Percentiles rank a stretch among this genome's conserved stretches.
Evolutionary conservation across 306 rosid genomes (phyloP).

Genomic region (Lathyrus tuberosus): DNA sequence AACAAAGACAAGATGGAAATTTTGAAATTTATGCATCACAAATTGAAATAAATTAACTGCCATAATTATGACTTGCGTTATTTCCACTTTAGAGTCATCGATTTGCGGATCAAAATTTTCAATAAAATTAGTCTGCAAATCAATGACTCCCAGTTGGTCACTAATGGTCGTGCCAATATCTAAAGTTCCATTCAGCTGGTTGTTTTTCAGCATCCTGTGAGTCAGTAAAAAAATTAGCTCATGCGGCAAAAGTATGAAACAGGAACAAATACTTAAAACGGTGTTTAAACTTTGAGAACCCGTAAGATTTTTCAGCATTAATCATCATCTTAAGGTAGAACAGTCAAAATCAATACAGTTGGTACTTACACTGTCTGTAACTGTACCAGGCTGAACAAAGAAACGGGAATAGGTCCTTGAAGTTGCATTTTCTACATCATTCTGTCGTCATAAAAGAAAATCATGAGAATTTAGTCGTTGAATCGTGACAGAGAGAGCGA

Average conservation of each 20-base stretch:
- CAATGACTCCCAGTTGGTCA: constrained; percentile 40
- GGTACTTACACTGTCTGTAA: constrained; percentile 64
- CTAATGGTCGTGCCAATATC: constrained; percentile 42
- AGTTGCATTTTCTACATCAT: constrained; percentile 53
- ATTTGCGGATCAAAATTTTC: constrained; percentile 21
- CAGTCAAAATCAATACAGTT: constrained; percentile 16
- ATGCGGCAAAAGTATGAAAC: not conserved
- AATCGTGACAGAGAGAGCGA: not conserved
- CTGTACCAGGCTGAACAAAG: constrained; percentile 50
- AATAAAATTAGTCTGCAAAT: constrained; percentile 41
- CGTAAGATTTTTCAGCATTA: no score
- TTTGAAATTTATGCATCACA: constrained; percentile 6
- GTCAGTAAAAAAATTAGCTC: constrained; percentile 11
- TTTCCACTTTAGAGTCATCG: constrained; percentile 33
- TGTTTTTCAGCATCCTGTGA: constrained; percentile 42
- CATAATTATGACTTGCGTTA: constrained; percentile 39
- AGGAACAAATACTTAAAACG: not conserved
- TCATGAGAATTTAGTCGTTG: constrained; percentile 33
- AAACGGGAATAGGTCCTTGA: constrained; percentile 52
- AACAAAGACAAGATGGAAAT: constrained; percentile 17
- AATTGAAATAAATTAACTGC: not conserved
- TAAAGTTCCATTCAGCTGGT: constrained; percentile 44
- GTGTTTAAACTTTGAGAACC: no score
- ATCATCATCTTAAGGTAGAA: not conserved
- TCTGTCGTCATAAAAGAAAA: constrained; percentile 45